Conservation (phyloP, 306 rosid genomes). For the Pachyrhizus erosus region DNA sequence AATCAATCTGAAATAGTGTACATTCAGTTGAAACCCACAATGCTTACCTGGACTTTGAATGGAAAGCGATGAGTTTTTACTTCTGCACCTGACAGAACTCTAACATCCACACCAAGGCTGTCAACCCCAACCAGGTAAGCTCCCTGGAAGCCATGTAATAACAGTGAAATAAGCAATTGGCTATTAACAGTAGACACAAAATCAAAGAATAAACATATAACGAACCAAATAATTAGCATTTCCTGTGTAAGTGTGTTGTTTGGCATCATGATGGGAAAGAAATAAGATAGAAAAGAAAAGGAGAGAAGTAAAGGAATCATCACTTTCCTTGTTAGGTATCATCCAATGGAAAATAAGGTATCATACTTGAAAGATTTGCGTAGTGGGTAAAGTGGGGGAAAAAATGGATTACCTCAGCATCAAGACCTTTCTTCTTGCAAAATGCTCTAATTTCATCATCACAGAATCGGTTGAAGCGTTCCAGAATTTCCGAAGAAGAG, state of each 20-base stretch:
- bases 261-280: neutral
- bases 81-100: conserved; percentile 72
- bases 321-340: neutral
- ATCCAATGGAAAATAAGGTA: conserved; percentile 16
- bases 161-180: conserved; percentile 28
- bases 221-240: conserved; percentile 5
- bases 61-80: conserved; percentile 88
- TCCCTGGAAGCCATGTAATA: conserved; percentile 59
- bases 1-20: conserved; percentile 30
- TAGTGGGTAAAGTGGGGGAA: neutral
- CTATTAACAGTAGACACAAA: neutral
- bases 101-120: conserved; percentile 91
- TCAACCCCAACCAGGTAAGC: conserved; percentile 89
- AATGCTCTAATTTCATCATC: conserved; percentile 74
- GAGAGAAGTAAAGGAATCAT: neutral
- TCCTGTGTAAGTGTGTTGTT: neutral
- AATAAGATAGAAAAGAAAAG: neutral
- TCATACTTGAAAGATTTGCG: neutral
- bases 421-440: conserved; percentile 93
- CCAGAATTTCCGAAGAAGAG: conserved; percentile 64
- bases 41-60: conserved; percentile 78
- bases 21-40: conserved; percentile 33
- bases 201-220: neutral
- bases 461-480: conserved; percentile 56
- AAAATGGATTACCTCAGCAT: conserved; percentile 65